Percentiles rank a stretch among this genome's conserved stretches.
Evolutionary conservation across 139 green algal genomes (phyloP).

Genomic region (Chlorella sorokiniana): DNA sequence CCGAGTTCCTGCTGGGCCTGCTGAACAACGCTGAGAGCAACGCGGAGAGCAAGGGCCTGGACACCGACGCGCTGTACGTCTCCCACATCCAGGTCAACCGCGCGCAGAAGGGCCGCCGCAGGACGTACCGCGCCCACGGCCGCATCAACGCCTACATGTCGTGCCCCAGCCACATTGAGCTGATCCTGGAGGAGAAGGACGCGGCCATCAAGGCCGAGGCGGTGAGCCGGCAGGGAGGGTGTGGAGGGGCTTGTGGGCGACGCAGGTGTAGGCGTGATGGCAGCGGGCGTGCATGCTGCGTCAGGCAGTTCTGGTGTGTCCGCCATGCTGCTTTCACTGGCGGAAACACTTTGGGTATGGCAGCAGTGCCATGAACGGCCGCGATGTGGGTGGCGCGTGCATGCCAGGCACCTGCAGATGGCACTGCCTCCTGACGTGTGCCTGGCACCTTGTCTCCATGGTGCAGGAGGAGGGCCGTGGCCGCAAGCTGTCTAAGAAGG

Average conservation of each 20-base stretch:
- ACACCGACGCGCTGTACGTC: constrained; percentile 90
- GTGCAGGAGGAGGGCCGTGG: constrained; percentile 53
- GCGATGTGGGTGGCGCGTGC: too few relatives aligned
- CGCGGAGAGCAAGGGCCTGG: constrained; percentile 97
- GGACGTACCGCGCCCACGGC: constrained; percentile 98
- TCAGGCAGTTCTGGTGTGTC: not conserved
- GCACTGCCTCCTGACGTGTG: not conserved
- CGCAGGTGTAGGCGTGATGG: too few relatives aligned
- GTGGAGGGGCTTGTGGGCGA: too few relatives aligned
- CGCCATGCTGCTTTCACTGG: not conserved
- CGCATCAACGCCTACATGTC: constrained; percentile 99
- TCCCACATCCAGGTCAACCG: constrained; percentile 98
- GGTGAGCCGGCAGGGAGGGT: constrained; percentile 24
- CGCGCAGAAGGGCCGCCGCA: constrained; percentile 90
- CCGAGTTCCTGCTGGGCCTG: constrained; percentile 93
- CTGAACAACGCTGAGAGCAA: constrained; percentile 99
- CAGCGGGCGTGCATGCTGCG: not conserved
- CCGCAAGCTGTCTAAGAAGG: constrained; percentile 71
- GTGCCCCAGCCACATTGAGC: constrained; percentile 96
- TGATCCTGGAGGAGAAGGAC: constrained; percentile 92
- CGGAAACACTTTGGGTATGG: too few relatives aligned
- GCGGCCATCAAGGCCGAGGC: constrained; percentile 71
- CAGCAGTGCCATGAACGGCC: not conserved
- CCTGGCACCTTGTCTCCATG: not conserved
- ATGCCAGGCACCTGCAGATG: not conserved